Percentiles rank a stretch among this genome's conserved stretches.
These are phyloP conservation scores for Monosporozyma servazzii DNA, from an alignment of 805 yeast genomes.

Conservation along the genomic window DNA sequence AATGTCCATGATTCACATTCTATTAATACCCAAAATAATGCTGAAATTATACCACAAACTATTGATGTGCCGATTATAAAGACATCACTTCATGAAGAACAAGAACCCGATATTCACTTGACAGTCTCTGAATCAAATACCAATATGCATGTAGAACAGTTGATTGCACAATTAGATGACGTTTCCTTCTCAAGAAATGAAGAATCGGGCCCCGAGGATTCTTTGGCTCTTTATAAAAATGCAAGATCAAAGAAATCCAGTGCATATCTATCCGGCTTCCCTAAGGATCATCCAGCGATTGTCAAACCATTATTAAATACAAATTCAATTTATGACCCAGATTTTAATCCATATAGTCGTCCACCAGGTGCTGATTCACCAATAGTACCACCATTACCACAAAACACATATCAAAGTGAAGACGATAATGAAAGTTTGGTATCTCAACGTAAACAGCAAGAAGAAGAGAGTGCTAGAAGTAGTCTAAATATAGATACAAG, in stretches of 20 bases:
- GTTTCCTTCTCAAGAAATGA: conserved; percentile 22
- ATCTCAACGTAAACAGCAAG: neutral
- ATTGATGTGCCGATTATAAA: neutral
- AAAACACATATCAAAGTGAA: neutral
- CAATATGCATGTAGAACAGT: conserved; percentile 22
- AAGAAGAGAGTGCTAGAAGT: neutral
- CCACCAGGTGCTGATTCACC: neutral
- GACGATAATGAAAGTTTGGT: neutral
- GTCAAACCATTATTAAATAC: conserved; percentile 3
- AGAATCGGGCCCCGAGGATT: conserved; percentile 1
- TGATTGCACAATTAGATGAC: conserved; percentile 25
- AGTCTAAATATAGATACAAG: conserved; percentile 7
- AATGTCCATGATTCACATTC: neutral
- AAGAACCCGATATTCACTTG: neutral
- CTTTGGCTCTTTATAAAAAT: neutral
- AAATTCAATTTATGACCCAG: conserved; percentile 1
- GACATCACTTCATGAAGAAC: neutral
- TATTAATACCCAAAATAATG: neutral
- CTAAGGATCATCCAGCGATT: conserved; percentile 1
- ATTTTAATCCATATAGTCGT: neutral
- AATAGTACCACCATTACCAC: neutral
- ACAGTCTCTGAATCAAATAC: conserved; percentile 11
- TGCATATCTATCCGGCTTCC: conserved; percentile 28
- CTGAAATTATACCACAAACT: neutral
- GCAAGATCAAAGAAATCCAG: conserved; percentile 24